phyloP scores from a whole-genome alignment of 2,329 filamentous ascomycete genomes.

The Pseudogymnoascus sp. region DNA sequence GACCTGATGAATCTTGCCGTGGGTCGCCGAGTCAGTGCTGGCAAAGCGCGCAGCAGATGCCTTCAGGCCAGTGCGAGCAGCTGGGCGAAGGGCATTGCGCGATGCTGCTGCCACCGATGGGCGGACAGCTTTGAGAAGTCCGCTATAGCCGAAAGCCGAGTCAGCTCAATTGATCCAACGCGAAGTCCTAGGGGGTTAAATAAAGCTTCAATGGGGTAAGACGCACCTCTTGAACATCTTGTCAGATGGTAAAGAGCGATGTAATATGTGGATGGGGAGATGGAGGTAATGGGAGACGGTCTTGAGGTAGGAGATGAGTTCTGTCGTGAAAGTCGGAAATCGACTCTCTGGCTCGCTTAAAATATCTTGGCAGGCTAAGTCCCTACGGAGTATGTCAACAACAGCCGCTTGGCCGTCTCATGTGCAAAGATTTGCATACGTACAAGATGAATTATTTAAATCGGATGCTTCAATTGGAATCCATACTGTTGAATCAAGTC shows the following conservation, averaged over 20 bases:
- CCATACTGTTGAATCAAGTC: background rate
- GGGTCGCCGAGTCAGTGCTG: conserved; percentile 49
- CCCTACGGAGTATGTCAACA: conserved; percentile 3
- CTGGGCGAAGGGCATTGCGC: conserved; percentile 51
- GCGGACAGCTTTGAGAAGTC: conserved; percentile 59
- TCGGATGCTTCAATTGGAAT: background rate
- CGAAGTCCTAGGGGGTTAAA: conserved; percentile 12
- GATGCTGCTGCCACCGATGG: conserved; percentile 51
- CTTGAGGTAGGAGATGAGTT: conserved; percentile 11
- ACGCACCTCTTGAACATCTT: conserved; percentile 81
- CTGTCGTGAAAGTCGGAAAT: conserved; percentile 13
- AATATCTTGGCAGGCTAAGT: conserved; percentile 10
- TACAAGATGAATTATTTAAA: background rate
- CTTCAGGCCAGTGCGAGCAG: conserved; percentile 48
- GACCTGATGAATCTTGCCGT: conserved; percentile 71
- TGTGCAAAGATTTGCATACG: background rate
- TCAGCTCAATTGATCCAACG: conserved; percentile 42
- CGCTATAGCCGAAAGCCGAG: conserved; percentile 42
- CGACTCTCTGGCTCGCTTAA: conserved; percentile 11
- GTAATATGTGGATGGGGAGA: conserved; percentile 51
- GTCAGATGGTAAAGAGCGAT: conserved; percentile 61
- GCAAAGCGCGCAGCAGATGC: conserved; percentile 45
- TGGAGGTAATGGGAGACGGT: conserved; percentile 38
- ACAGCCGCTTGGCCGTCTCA: background rate
- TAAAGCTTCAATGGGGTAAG: conserved; percentile 25